Percentiles rank a stretch among this genome's conserved stretches.
phyloP scores from a whole-genome alignment of 495 filamentous ascomycete genomes.

The Talaromyces trachyspermus region DNA sequence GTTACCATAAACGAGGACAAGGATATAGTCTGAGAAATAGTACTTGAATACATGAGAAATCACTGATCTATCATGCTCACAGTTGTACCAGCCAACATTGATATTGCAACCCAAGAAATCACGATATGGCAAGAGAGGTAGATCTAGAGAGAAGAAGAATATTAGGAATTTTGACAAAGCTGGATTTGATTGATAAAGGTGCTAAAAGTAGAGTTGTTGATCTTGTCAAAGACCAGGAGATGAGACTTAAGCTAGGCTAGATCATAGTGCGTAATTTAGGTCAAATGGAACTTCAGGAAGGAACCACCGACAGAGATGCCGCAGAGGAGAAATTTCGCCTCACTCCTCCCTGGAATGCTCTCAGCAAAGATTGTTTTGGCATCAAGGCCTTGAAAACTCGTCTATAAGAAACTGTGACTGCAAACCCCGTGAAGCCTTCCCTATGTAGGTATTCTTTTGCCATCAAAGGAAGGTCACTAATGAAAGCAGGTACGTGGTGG shows the following conservation, averaged over 20 bases:
- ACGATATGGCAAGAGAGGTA: constrained; percentile 24
- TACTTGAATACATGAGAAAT: constrained; percentile 45
- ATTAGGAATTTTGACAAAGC: constrained; percentile 46
- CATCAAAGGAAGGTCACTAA: background rate
- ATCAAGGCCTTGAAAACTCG: constrained; percentile 38
- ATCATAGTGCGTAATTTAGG: constrained; percentile 1
- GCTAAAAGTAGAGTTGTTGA: background rate
- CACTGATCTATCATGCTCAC: constrained; percentile 50
- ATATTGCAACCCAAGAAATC: constrained; percentile 45
- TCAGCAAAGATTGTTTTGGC: constrained; percentile 42
- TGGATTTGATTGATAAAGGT: constrained; percentile 27
- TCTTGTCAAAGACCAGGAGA: background rate
- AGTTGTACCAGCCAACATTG: constrained; percentile 56
- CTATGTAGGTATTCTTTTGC: constrained; percentile 22
- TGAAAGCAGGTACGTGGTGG: constrained; percentile 35
- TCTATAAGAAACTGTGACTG: constrained; percentile 34
- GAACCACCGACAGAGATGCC: constrained; percentile 12
- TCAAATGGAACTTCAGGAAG: constrained; percentile 16
- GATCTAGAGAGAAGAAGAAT: constrained; percentile 39
- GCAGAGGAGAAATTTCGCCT: constrained; percentile 16
- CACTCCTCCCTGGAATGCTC: constrained; percentile 32
- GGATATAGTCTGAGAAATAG: constrained; percentile 44
- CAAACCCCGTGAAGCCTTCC: constrained; percentile 45
- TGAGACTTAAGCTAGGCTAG: background rate
- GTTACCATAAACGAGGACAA: constrained; percentile 43